Conservation (phyloP, 2,329 filamentous ascomycete species). For the Truncatella angustata region DNA sequence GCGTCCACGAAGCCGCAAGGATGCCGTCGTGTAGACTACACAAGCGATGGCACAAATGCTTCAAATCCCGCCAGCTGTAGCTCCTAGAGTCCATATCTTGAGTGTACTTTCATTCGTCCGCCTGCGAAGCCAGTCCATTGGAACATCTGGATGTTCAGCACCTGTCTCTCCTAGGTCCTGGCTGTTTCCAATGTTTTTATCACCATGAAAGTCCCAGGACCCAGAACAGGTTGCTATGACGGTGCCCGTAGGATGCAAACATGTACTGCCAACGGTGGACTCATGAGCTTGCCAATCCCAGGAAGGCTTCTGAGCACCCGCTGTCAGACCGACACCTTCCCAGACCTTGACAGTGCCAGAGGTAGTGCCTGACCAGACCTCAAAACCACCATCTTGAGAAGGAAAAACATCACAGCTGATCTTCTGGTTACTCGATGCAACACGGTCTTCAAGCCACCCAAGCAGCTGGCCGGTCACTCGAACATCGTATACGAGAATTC, state of each 20-base stretch:
- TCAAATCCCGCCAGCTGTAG: no score
- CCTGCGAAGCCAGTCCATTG: not conserved
- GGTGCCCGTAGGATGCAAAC: constrained; percentile 52
- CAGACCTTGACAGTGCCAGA: constrained; percentile 56
- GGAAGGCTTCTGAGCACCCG: constrained; percentile 41
- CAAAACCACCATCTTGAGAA: constrained; percentile 44
- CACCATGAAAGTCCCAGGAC: constrained; percentile 40
- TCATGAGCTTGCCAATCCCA: constrained; percentile 47
- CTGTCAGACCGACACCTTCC: constrained; percentile 50
- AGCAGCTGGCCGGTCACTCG: constrained; percentile 58
- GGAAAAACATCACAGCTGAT: constrained; percentile 55
- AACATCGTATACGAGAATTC: constrained; percentile 62
- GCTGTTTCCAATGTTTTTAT: no score
- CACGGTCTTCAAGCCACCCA: constrained; percentile 49
- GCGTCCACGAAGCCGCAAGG: no score
- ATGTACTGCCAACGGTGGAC: constrained; percentile 47
- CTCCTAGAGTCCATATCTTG: not conserved
- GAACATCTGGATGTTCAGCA: not conserved
- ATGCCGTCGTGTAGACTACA: no score
- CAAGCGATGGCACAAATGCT: not conserved
- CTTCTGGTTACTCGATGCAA: constrained; percentile 53
- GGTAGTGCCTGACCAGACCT: constrained; percentile 61
- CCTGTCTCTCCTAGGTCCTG: not conserved
- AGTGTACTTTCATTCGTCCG: not conserved
- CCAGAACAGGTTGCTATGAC: constrained; percentile 58